Conservation (phyloP, 352 stramenopile species). For the Hyaloperonospora arabidopsidis region DNA sequence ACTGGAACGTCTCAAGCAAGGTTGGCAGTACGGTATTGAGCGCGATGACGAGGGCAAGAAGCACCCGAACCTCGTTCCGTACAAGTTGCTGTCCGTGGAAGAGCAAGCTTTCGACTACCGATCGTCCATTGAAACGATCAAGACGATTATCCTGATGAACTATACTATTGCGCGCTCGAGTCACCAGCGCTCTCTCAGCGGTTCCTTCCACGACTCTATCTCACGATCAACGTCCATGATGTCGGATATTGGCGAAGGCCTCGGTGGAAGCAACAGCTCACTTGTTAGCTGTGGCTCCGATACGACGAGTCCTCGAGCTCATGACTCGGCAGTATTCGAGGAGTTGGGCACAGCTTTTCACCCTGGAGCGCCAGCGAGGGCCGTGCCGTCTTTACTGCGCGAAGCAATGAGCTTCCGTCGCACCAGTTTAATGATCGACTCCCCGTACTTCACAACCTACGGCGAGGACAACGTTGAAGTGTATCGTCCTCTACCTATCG, state of each 20-base stretch:
- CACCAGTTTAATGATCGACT: constrained; percentile 72
- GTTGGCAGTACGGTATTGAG: constrained; percentile 63
- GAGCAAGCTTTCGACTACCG: constrained; percentile 82
- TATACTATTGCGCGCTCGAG: constrained; percentile 60
- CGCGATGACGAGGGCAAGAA: constrained; percentile 67
- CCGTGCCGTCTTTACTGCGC: constrained; percentile 49
- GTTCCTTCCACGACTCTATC: constrained; percentile 59
- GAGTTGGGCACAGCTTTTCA: constrained; percentile 24
- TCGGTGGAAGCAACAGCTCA: constrained; percentile 27
- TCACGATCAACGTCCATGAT: constrained; percentile 61
- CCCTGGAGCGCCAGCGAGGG: constrained; percentile 30
- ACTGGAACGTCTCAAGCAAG: constrained; percentile 76
- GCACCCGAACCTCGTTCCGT: constrained; percentile 80
- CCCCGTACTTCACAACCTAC: constrained; percentile 67
- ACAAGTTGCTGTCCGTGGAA: constrained; percentile 67
- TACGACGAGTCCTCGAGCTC: constrained; percentile 21
- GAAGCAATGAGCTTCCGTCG: constrained; percentile 74
- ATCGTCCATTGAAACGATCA: constrained; percentile 83
- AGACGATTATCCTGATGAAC: constrained; percentile 86
- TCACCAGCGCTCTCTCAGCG: constrained; percentile 30
- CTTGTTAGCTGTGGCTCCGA: constrained; percentile 22
- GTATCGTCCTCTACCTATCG: constrained; percentile 70
- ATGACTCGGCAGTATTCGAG: constrained; percentile 24
- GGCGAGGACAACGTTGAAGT: constrained; percentile 47
- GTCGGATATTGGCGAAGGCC: constrained; percentile 37